Evolutionary conservation across 2,329 filamentous ascomycete genomes (phyloP).

Genomic region (Sporothrix schenckii): DNA sequence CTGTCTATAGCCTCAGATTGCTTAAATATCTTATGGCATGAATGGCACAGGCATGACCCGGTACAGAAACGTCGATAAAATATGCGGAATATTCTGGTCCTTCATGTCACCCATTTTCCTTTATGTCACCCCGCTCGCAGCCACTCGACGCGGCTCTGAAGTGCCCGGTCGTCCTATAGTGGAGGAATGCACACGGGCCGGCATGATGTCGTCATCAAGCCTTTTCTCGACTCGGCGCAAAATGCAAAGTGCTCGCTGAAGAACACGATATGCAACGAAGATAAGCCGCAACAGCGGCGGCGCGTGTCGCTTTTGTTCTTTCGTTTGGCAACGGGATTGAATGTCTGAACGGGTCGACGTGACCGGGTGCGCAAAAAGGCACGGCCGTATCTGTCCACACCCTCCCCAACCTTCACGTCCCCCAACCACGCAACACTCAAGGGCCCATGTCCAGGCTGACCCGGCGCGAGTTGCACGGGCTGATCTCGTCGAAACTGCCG

Average conservation of each 20-base stretch:
- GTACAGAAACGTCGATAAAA: background rate
- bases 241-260: constrained; percentile 15
- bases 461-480: constrained; percentile 50
- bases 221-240: background rate
- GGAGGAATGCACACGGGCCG: no score
- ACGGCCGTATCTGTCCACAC: background rate
- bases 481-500: constrained; percentile 44
- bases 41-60: no score
- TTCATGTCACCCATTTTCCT: no score
- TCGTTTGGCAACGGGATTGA: background rate
- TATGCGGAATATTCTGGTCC: background rate
- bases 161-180: background rate
- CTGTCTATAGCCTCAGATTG: no score
- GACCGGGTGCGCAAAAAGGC: background rate
- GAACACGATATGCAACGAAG: background rate
- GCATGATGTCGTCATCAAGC: background rate
- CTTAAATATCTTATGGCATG: no score
- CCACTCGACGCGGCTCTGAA: background rate
- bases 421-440: background rate
- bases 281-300: background rate
- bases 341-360: background rate
- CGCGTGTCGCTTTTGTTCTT: background rate
- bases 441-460: constrained; percentile 5
- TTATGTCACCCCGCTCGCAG: background rate
- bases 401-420: no score